These are phyloP conservation scores for Fusarium aywerte DNA, from an alignment of 2,329 filamentous ascomycete genomes.

Conservation along the genomic window DNA sequence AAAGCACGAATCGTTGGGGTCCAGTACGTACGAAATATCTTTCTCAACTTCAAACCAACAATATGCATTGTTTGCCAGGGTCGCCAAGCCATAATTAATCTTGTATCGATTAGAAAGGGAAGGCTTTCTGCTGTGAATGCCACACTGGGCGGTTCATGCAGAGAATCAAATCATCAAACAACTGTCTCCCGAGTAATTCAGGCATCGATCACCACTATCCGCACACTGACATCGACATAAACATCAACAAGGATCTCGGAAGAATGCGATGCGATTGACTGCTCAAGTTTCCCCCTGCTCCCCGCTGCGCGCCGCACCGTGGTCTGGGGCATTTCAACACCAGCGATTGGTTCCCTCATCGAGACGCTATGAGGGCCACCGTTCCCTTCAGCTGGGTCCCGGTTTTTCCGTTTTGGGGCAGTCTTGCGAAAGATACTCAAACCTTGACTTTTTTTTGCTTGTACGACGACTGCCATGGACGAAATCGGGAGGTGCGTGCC, in stretches of 20 bases:
- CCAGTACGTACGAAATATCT: not conserved
- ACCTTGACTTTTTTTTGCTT: conserved; percentile 13
- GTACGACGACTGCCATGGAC: not conserved
- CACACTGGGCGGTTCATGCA: not conserved
- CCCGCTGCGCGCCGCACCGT: conserved; percentile 30
- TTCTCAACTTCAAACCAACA: not conserved
- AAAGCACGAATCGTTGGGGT: not conserved
- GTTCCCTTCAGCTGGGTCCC: conserved; percentile 36
- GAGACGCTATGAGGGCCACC: conserved; percentile 35
- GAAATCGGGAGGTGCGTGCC: conserved; percentile 13
- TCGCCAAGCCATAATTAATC: not conserved
- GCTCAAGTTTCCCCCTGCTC: conserved; percentile 7
- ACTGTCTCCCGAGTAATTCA: not conserved
- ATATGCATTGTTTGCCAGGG: conserved; percentile 2
- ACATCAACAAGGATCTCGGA: conserved; percentile 23
- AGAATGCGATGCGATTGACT: conserved; percentile 35
- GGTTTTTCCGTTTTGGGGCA: conserved; percentile 48
- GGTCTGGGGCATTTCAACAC: conserved; percentile 17
- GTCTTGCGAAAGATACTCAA: conserved; percentile 48
- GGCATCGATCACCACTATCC: not conserved
- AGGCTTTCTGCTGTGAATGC: conserved; percentile 2
- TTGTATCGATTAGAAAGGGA: conserved; percentile 4
- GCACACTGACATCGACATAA: not conserved
- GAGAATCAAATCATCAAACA: not conserved
- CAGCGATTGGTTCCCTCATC: conserved; percentile 42